Base-by-base conservation (phyloP, 805 yeast species). In the Metschnikowia gelsemii region DNA sequence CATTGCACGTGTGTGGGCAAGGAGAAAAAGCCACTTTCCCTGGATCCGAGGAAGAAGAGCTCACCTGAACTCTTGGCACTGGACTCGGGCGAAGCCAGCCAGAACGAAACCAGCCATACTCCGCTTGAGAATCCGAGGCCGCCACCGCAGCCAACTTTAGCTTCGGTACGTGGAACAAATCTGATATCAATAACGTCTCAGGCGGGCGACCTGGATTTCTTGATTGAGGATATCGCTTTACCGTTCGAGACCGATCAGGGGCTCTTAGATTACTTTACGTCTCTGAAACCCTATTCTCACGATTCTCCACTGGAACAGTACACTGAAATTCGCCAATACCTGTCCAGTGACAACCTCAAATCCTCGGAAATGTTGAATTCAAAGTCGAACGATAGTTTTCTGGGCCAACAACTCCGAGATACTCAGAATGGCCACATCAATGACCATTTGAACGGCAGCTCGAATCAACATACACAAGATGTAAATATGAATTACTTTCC, bases 1-100 rank as follows among this genome's bases (percentile, higher is more conserved):
- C 68, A 62, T 43, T 70, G 76, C 47, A 68, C 74, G 9, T 70
- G 76, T 45, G 56, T 65, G 11, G 41, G 55, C 35, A 51, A 56
- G 35, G 56, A 57, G 24, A 52, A 52, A 38, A 52, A 52, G 43
- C 20, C 35, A 1, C 29, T 21, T 4, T 7, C 54, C 28, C 9
- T 19, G n/a, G 26, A n/a, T 11, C 13, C 38, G 27, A 50, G 45
- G 32, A 54, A 50, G 30, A 46, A 38, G 18, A 13, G n/a, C 2
- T n/a, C 32, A 4, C 36, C 40, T 20, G 44, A 42, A n/a, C 12
- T 7, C 13, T 13, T 29, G 5, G 37, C 36, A 4, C 38, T 36
- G 41, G 45, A 31, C 12, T 34, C 40, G 12, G 40, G 40, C n/a
- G 39, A 40, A 12, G 39, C 40, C 27, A 25, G 39, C n/a, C 40